A percentile compares a stretch with the other conserved stretches of the same genome.
Evolutionary conservation across 1,139 yeast genomes (phyloP).

Genomic region (Nakaseomyces delphensis): DNA sequence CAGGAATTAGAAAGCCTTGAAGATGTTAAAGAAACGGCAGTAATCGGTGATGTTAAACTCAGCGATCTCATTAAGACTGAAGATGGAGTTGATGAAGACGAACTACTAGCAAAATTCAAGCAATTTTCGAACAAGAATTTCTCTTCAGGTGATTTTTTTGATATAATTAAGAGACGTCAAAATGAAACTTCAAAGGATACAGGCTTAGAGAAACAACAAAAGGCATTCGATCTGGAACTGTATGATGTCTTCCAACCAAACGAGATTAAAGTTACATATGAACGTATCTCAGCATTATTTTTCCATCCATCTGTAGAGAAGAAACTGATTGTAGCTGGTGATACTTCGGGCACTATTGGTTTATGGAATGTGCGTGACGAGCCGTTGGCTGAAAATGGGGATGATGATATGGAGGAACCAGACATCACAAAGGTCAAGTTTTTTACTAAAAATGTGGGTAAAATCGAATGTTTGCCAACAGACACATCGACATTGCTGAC

Average conservation of each 20-base stretch:
- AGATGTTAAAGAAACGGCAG: conserved; percentile 43
- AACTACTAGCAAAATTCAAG: conserved; percentile 37
- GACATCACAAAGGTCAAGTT: conserved; percentile 58
- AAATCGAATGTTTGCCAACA: conserved; percentile 45
- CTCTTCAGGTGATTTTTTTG: conserved; percentile 75
- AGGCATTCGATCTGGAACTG: conserved; percentile 43
- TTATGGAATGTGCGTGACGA: conserved; percentile 68
- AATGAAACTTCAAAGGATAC: conserved; percentile 24
- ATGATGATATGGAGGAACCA: conserved; percentile 39
- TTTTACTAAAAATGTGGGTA: conserved; percentile 68
- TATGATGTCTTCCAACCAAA: conserved; percentile 56
- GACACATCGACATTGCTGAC: conserved; percentile 52
- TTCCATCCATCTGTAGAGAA: conserved; percentile 67
- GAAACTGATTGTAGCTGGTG: conserved; percentile 73
- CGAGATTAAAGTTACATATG: conserved; percentile 62
- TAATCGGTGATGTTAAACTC: conserved; percentile 55
- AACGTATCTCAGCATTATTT: conserved; percentile 61
- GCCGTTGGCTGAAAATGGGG: conserved; percentile 29
- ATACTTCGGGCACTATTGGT: conserved; percentile 74
- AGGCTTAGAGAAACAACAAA: conserved; percentile 39
- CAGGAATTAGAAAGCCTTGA: conserved; percentile 35
- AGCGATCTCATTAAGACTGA: conserved; percentile 43
- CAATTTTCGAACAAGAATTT: conserved; percentile 38
- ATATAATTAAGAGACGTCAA: conserved; percentile 36
- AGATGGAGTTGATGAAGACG: conserved; percentile 24